phyloP scores from a whole-genome alignment of 192 early-diverging fungal species.

The Glomus cerebriforme region DNA sequence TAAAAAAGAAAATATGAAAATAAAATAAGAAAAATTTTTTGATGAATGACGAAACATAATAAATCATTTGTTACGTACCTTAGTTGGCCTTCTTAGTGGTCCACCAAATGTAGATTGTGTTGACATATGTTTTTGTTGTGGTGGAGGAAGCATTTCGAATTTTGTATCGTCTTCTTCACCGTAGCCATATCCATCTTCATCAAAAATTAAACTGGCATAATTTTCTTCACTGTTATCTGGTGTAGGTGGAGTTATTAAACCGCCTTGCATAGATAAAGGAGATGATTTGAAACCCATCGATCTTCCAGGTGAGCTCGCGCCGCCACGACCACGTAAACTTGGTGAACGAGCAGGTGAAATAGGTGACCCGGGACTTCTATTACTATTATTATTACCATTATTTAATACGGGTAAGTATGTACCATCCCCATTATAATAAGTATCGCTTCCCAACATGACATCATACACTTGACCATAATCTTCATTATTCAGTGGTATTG shows the following conservation, averaged over 20 bases:
- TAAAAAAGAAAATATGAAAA: neutral
- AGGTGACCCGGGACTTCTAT: neutral
- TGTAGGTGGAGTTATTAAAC: neutral
- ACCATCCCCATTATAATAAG: neutral
- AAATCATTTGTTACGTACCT: neutral
- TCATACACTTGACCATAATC: slow-evolving; percentile 28
- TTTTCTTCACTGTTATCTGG: neutral
- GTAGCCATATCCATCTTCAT: neutral
- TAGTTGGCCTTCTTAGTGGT: neutral
- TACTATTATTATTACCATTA: neutral
- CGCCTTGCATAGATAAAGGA: neutral
- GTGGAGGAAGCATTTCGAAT: slow-evolving; percentile 38
- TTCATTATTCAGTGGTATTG: neutral
- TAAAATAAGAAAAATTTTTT: too few species aligned
- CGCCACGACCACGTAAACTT: slow-evolving; percentile 7
- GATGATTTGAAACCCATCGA: neutral
- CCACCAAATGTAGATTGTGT: neutral
- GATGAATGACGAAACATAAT: neutral
- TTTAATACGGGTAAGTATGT: neutral
- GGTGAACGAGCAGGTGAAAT: neutral
- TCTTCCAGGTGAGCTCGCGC: neutral
- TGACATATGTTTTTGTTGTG: slow-evolving; percentile 32
- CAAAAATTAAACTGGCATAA: neutral
- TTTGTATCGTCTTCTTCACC: slow-evolving; percentile 26
- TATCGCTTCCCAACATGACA: neutral